Conservation (phyloP, 805 yeast species). For the Candida coleopterorum region DNA sequence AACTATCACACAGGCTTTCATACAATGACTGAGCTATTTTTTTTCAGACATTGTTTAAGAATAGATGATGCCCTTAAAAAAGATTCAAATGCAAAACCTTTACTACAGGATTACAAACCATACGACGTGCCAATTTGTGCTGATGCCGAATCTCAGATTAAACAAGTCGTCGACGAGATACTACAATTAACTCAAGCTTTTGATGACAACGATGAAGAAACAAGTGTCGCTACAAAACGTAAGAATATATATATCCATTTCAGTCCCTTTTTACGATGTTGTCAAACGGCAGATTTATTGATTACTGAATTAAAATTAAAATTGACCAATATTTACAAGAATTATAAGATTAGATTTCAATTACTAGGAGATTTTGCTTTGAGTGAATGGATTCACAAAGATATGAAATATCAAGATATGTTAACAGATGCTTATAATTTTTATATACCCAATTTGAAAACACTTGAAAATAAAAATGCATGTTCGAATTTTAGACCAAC, state of each 20-base stretch:
- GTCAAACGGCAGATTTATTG: constrained; percentile 40
- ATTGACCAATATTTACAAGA: constrained; percentile 21
- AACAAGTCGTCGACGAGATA: constrained; percentile 26
- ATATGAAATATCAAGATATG: constrained; percentile 39
- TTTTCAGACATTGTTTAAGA: constrained; percentile 41
- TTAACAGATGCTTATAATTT: constrained; percentile 40
- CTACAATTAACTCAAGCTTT: constrained; percentile 14
- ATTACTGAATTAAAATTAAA: constrained; percentile 23
- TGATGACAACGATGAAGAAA: constrained; percentile 4
- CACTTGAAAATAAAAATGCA: constrained; percentile 26
- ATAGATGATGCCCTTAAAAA: constrained; percentile 31
- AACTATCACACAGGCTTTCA: neutral
- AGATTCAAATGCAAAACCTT: constrained; percentile 23
- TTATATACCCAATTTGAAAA: constrained; percentile 40
- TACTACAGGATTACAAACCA: constrained; percentile 23
- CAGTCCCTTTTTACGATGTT: constrained; percentile 40
- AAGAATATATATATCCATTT: constrained; percentile 37
- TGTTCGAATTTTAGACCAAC: constrained; percentile 41
- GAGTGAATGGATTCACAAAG: constrained; percentile 43
- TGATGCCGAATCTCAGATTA: constrained; percentile 23
- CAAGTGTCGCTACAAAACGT: constrained; percentile 11
- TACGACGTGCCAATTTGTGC: constrained; percentile 37
- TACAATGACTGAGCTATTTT: constrained; percentile 36
- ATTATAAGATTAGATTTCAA: constrained; percentile 31
- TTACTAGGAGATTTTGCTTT: constrained; percentile 41